Conservation (phyloP, 2,329 filamentous ascomycete genomes). For the Chaetomiaceae sp. region DNA sequence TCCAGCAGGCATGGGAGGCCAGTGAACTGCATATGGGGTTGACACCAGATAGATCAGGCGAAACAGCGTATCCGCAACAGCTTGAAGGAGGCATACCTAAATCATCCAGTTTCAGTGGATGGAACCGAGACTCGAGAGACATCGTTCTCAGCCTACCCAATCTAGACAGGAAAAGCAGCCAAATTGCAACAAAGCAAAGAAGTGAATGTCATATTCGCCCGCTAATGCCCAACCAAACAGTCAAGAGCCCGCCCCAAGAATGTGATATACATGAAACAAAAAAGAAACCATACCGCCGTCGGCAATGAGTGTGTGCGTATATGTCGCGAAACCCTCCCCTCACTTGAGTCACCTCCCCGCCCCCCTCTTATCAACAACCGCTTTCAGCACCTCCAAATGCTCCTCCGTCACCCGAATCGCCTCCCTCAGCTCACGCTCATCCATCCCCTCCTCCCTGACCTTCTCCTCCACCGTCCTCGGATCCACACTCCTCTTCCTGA, state of each 20-base stretch:
- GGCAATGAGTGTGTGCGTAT: slow-evolving; percentile 1
- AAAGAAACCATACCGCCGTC: neutral
- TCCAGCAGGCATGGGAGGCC: no score
- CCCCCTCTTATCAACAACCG: slow-evolving; percentile 56
- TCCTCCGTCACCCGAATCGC: slow-evolving; percentile 85
- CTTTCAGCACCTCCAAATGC: slow-evolving; percentile 71
- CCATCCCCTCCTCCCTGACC: slow-evolving; percentile 57
- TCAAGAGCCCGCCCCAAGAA: no score
- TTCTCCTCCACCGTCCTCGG: slow-evolving; percentile 57
- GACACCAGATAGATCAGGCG: no score
- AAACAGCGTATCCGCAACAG: no score
- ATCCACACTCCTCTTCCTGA: slow-evolving; percentile 48
- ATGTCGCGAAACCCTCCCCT: neutral
- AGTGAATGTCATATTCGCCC: neutral
- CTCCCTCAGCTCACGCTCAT: slow-evolving; percentile 69
- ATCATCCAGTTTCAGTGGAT: no score
- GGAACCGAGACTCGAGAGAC: no score
- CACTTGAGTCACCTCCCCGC: neutral
- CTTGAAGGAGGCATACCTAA: no score
- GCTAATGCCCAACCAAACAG: neutral
- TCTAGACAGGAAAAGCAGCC: no score
- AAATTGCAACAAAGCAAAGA: no score
- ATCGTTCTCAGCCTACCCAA: no score
- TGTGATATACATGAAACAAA: no score
- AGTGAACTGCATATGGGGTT: no score